A percentile compares a stretch with the other conserved stretches of the same genome.
These are phyloP conservation scores for Didymella lethalis DNA, from an alignment of 2,329 filamentous ascomycete species.

Conservation along the genomic window DNA sequence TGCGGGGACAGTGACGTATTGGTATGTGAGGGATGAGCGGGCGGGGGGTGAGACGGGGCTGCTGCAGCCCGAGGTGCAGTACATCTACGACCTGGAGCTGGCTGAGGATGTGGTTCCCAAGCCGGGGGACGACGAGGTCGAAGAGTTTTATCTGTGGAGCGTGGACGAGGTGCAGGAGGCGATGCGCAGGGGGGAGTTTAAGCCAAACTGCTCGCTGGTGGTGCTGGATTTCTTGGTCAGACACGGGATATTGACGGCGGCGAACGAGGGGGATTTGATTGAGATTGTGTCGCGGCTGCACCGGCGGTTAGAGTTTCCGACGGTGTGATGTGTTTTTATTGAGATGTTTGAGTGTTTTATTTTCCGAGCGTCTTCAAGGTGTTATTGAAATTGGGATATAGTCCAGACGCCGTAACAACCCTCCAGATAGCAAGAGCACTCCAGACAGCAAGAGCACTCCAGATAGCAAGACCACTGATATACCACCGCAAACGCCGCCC, in stretches of 20 bases:
- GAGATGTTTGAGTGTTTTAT: too few species aligned
- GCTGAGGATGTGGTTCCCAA: slow-evolving; percentile 71
- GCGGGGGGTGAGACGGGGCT: slow-evolving; percentile 82
- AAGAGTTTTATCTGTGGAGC: slow-evolving; percentile 79
- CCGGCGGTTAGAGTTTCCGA: slow-evolving; percentile 78
- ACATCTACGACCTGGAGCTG: slow-evolving; percentile 87
- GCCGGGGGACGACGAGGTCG: slow-evolving; percentile 89
- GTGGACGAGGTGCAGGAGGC: slow-evolving; percentile 78
- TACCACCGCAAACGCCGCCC: slow-evolving; percentile 43
- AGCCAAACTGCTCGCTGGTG: slow-evolving; percentile 88
- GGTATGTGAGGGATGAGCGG: slow-evolving; percentile 77
- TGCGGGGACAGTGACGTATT: slow-evolving; percentile 80
- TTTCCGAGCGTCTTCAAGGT: too few species aligned
- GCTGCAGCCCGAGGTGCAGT: slow-evolving; percentile 90
- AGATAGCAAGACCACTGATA: too few species aligned
- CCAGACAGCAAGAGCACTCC: slow-evolving; percentile 28
- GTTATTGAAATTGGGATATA: slow-evolving; percentile 19
- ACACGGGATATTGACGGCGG: slow-evolving; percentile 78
- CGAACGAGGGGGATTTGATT: slow-evolving; percentile 79
- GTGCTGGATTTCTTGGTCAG: slow-evolving; percentile 90
- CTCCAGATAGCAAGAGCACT: too few species aligned
- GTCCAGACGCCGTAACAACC: slow-evolving; percentile 41
- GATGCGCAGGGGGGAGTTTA: slow-evolving; percentile 78
- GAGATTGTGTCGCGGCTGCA: slow-evolving; percentile 80
- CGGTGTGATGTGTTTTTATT: slow-evolving; percentile 34